Conservation (phyloP, 169 alveolate species). For the Plasmodium yoelii region DNA sequence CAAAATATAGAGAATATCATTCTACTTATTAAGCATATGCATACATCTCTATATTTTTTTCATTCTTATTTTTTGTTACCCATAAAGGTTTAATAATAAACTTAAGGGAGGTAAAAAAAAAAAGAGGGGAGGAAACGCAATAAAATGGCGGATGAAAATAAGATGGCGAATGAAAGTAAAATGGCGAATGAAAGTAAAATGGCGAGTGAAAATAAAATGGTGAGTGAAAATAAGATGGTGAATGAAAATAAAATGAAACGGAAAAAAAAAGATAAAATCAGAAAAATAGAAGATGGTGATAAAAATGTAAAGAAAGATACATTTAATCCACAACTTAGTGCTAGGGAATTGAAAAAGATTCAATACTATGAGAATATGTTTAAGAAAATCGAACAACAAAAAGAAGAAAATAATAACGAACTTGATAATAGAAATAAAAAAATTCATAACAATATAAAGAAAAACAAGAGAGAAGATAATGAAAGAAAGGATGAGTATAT, state of each 20-base stretch:
- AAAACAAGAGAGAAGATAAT: slow-evolving; percentile 4
- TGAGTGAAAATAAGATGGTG: neutral
- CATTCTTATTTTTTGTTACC: neutral
- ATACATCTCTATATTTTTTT: neutral
- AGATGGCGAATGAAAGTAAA: slow-evolving; percentile 5
- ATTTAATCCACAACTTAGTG: slow-evolving; percentile 82
- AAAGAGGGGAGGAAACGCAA: neutral
- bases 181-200: slow-evolving; percentile 5
- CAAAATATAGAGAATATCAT: too few relatives aligned
- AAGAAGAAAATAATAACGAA: slow-evolving; percentile 41
- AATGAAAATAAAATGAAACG: slow-evolving; percentile 25
- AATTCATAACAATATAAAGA: neutral
- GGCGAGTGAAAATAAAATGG: slow-evolving; percentile 10
- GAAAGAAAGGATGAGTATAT: neutral
- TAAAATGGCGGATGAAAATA: slow-evolving; percentile 9
- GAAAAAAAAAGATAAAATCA: slow-evolving; percentile 19
- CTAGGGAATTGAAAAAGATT: slow-evolving; percentile 83
- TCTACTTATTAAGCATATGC: too few relatives aligned
- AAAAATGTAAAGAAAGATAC: neutral
- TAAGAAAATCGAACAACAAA: slow-evolving; percentile 78
- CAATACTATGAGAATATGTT: slow-evolving; percentile 85
- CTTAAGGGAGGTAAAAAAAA: too few relatives aligned
- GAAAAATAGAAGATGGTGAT: slow-evolving; percentile 6
- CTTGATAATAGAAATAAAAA: slow-evolving; percentile 19
- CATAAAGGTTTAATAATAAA: too few relatives aligned